Evolutionary conservation across 164 flowering plant species (phyloP).

Genomic region (Cinnamomum chago): DNA sequence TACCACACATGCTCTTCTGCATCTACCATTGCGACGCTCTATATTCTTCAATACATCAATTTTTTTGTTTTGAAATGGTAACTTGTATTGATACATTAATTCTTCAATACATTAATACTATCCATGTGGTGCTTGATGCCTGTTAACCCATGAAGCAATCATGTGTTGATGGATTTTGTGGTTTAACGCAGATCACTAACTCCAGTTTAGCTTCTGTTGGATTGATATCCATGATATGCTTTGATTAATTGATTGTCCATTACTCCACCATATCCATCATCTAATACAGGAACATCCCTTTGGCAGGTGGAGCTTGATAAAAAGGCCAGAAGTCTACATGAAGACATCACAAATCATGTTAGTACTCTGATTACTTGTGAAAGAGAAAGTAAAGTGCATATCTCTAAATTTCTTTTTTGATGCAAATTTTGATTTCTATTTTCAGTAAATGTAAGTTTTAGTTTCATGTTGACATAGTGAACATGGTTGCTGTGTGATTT

Average conservation of each 20-base stretch:
- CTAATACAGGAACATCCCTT: neutral
- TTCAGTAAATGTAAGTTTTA: too few relatives aligned
- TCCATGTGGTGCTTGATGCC: neutral
- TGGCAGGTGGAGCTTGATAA: slow-evolving; percentile 50
- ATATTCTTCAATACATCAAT: too few relatives aligned
- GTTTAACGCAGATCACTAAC: neutral
- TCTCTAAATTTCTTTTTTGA: neutral
- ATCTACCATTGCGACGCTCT: too few relatives aligned
- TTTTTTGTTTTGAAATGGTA: too few relatives aligned
- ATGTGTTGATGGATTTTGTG: too few relatives aligned
- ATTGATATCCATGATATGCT: neutral
- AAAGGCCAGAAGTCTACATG: slow-evolving; percentile 47
- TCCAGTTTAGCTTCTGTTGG: neutral
- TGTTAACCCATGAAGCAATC: neutral
- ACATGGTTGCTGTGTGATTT: neutral
- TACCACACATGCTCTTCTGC: too few relatives aligned
- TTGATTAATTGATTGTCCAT: neutral
- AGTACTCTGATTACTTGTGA: neutral
- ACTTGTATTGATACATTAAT: too few relatives aligned
- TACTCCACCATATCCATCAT: neutral
- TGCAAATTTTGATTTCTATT: neutral
- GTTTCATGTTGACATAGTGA: too few relatives aligned
- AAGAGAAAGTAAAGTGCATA: neutral
- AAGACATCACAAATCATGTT: slow-evolving; percentile 58
- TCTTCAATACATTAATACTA: too few relatives aligned